Evolutionary conservation across 805 yeast genomes (phyloP).

Genomic region (Sugiyamaella floridensis): DNA sequence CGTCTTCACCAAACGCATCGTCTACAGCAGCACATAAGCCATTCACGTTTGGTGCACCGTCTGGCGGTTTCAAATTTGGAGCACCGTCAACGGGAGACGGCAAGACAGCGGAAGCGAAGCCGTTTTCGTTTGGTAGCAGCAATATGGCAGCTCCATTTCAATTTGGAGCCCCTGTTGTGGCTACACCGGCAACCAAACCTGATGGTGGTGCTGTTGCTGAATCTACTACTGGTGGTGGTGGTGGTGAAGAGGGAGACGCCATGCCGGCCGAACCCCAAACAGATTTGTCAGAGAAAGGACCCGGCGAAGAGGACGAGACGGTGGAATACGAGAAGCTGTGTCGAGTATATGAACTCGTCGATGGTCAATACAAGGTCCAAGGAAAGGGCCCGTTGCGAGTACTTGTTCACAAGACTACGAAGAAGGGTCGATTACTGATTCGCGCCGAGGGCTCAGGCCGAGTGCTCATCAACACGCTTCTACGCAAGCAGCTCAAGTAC

Average conservation of each 20-base stretch:
- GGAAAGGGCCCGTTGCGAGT: constrained; percentile 84
- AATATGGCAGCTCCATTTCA: not conserved
- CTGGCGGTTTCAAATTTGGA: not conserved
- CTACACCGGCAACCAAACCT: not conserved
- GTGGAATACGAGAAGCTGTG: constrained; percentile 57
- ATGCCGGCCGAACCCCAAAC: constrained; percentile 36
- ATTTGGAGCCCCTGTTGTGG: not conserved
- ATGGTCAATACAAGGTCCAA: constrained; percentile 31
- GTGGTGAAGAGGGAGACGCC: constrained; percentile 36
- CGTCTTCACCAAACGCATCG: no score
- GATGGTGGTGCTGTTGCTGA: constrained; percentile 13
- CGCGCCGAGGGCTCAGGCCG: constrained; percentile 88
- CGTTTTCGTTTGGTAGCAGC: constrained; percentile 4
- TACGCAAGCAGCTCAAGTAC: constrained; percentile 54
- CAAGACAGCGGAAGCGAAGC: not conserved
- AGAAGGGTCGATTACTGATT: constrained; percentile 63
- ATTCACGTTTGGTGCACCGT: not conserved
- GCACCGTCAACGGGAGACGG: not conserved
- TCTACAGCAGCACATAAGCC: not conserved
- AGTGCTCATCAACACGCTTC: constrained; percentile 60
- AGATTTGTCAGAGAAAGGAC: constrained; percentile 48
- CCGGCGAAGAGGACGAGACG: constrained; percentile 85
- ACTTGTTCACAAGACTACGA: constrained; percentile 51
- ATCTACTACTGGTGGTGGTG: constrained; percentile 18
- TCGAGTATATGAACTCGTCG: constrained; percentile 57